phyloP scores from a whole-genome alignment of 163 green algal genomes.

The Coccomyxa subellipsoidea region DNA sequence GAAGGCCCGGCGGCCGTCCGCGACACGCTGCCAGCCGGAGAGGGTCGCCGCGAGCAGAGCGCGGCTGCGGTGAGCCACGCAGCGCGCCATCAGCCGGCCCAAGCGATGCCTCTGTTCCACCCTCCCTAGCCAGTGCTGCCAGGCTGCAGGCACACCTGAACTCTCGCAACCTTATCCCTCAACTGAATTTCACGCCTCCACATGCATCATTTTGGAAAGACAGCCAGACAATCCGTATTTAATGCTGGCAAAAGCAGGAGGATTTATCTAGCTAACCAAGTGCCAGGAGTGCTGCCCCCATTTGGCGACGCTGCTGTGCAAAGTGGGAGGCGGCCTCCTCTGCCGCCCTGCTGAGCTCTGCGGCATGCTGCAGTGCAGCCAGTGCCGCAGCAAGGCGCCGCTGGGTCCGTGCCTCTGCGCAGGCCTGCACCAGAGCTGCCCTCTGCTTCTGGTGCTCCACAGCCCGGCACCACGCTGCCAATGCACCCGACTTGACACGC shows the following conservation, averaged over 20 bases:
- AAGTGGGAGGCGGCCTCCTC: neutral
- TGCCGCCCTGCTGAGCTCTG: neutral
- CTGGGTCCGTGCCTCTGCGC: neutral
- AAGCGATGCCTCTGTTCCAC: neutral
- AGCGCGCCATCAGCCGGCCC: neutral
- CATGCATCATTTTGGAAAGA: no score
- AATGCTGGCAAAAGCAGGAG: neutral
- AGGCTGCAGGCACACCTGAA: neutral
- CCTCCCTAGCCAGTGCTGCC: neutral
- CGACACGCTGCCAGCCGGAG: neutral
- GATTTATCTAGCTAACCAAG: neutral
- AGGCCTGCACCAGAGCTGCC: neutral
- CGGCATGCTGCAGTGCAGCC: neutral
- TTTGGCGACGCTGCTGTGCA: neutral
- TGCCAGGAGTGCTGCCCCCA: neutral
- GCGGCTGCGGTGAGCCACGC: neutral
- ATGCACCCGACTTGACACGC: neutral
- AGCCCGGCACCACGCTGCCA: neutral
- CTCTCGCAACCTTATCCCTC: no score
- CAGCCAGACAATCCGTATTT: no score
- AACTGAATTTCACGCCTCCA: no score
- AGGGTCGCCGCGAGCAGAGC: neutral
- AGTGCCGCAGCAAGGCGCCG: neutral
- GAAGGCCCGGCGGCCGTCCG: neutral
- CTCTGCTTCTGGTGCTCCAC: slow-evolving; percentile 1